Base-by-base conservation (phyloP, 495 filamentous ascomycete genomes). In the Aspergillus heteromorphus region DNA sequence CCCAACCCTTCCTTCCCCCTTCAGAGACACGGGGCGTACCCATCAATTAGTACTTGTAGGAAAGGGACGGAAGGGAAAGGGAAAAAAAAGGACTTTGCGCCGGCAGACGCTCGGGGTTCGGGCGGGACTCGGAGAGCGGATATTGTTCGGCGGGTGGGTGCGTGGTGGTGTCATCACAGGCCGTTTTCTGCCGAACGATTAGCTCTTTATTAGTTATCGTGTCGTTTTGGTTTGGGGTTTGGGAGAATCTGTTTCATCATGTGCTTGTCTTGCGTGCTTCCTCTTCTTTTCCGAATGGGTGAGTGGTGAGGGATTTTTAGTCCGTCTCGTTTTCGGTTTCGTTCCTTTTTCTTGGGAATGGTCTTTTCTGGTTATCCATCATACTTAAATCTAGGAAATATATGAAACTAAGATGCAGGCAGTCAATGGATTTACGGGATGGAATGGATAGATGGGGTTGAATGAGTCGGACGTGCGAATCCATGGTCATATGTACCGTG, bases 401-500 rank as follows among this genome's bases (percentile, higher is more conserved):
- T n/a, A n/a, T n/a, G n/a, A n/a, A n/a, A n/a, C n/a, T n/a, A n/a
- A n/a, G n/a, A n/a, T n/a, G n/a, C n/a, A n/a, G n/a, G n/a, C n/a
- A n/a, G n/a, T n/a, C n/a, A n/a, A 14, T 18, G 40, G 40, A 18
- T 43, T 13, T 43, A 21, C 10, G 18, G 20, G 2, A 20, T 20
- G 5, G 25, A 19, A 36, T 20, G 4, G 17, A 25, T 11, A 43
- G n/a, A n/a, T n/a, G n/a, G n/a, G n/a, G n/a, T n/a, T n/a, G n/a
- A n/a, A n/a, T n/a, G n/a, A n/a, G n/a, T n/a, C n/a, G n/a, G n/a
- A n/a, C n/a, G n/a, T n/a, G n/a, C n/a, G n/a, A n/a, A n/a, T 6
- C 42, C 42, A 23, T 20, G n/a, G 27, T 60, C 58, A 42, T 54
- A 55, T 48, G 53, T 57, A 56, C 59, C 55, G 45, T 61, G 20